These are phyloP conservation scores for Cardiosporidium cionae DNA, from an alignment of 169 alveolate species.

Conservation along the genomic window DNA sequence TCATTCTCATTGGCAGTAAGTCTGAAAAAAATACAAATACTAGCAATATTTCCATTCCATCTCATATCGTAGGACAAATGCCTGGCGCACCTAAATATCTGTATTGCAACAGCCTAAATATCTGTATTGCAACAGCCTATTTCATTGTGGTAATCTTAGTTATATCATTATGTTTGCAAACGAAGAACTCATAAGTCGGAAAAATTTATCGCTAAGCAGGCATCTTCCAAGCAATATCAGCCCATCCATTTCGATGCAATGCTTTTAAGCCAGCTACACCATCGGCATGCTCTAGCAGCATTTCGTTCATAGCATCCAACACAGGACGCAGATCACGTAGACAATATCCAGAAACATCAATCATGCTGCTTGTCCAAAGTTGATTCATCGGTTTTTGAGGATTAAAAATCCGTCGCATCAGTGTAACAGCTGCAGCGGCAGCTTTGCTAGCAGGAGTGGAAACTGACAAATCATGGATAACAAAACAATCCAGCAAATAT, in stretches of 20 bases:
- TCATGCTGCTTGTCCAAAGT: not conserved
- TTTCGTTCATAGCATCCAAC: not conserved
- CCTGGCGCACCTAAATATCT: too few relatives aligned
- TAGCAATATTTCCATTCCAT: too few relatives aligned
- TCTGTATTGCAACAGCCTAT: too few relatives aligned
- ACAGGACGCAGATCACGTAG: not conserved
- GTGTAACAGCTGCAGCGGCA: not conserved
- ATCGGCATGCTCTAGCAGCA: not conserved
- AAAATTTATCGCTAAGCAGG: too few relatives aligned
- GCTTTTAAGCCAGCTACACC: not conserved
- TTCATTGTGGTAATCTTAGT: too few relatives aligned
- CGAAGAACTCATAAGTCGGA: too few relatives aligned
- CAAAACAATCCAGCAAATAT: not conserved
- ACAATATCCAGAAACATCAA: not conserved
- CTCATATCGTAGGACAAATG: too few relatives aligned
- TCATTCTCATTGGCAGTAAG: too few relatives aligned
- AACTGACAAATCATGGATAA: not conserved
- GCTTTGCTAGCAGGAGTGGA: not conserved
- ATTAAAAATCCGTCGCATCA: not conserved
- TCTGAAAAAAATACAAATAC: too few relatives aligned
- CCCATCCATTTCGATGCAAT: not conserved
- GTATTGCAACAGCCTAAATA: too few relatives aligned
- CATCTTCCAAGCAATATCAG: not conserved
- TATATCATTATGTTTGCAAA: too few relatives aligned
- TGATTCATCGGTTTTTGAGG: not conserved